Percentiles rank a stretch among this genome's conserved stretches.
Conservation (phyloP, 768 basidiomycete genomes). For the Pleurotus platypus region DNA sequence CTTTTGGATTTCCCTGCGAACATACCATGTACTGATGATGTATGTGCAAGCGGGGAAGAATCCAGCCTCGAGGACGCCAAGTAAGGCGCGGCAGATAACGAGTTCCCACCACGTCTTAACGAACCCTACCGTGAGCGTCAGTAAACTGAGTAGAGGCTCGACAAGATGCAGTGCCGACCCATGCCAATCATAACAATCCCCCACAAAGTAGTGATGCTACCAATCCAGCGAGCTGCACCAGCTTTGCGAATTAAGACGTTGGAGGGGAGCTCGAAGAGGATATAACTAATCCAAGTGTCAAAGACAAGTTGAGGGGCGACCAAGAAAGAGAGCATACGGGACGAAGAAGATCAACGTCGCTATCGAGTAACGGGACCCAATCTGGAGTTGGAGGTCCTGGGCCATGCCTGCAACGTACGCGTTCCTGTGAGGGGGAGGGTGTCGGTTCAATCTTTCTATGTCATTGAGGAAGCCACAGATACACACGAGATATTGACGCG, state of each 20-base stretch:
- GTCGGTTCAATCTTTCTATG: too few relatives aligned
- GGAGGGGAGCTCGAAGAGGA: slow-evolving; percentile 39
- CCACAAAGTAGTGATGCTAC: slow-evolving; percentile 37
- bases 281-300: slow-evolving; percentile 1
- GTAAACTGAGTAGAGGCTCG: background rate
- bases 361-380: slow-evolving; percentile 35
- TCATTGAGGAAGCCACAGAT: background rate
- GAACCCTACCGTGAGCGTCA: slow-evolving; percentile 23
- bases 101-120: slow-evolving; percentile 36
- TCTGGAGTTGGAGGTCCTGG: slow-evolving; percentile 21
- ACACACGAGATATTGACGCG: slow-evolving; percentile 30
- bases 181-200: slow-evolving; percentile 40
- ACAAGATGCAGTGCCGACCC: slow-evolving; percentile 9
- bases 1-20: slow-evolving; percentile 20
- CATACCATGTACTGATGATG: slow-evolving; percentile 21
- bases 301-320: background rate
- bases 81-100: slow-evolving; percentile 40
- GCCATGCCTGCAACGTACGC: slow-evolving; percentile 28
- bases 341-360: slow-evolving; percentile 41
- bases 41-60: slow-evolving; percentile 42
- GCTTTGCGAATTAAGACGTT: slow-evolving; percentile 39
- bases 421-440: slow-evolving; percentile 22
- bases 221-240: slow-evolving; percentile 41
- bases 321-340: slow-evolving; percentile 40
- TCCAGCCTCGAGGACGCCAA: slow-evolving; percentile 74